Conservation (phyloP, 2,329 filamentous ascomycete genomes). For the Penicillium sclerotiorum region DNA sequence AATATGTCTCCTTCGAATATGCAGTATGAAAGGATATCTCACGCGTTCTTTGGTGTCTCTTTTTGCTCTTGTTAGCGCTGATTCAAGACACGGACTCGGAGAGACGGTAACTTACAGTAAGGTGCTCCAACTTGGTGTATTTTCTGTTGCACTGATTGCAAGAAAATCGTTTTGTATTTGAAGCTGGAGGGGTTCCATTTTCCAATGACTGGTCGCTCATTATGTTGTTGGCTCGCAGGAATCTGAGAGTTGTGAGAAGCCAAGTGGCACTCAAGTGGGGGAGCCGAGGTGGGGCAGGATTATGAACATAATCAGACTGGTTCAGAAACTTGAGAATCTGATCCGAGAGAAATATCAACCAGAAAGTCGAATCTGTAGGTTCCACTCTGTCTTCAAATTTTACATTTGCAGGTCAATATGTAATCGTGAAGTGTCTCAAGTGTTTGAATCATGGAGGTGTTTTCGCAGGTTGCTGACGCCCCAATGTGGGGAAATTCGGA, state of each 20-base stretch:
- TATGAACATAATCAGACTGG: neutral
- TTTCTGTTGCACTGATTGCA: conserved; percentile 16
- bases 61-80: neutral
- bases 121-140: conserved; percentile 25
- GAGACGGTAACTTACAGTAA: conserved; percentile 13
- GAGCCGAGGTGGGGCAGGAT: neutral
- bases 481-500: too few relatives aligned
- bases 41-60: conserved; percentile 21
- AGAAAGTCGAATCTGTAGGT: too few relatives aligned
- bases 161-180: conserved; percentile 9
- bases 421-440: too few relatives aligned
- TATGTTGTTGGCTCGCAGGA: too few relatives aligned
- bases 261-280: conserved; percentile 9
- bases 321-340: too few relatives aligned
- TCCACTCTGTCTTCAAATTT: too few relatives aligned
- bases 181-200: neutral
- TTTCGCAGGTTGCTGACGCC: too few relatives aligned
- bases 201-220: neutral
- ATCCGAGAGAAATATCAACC: too few relatives aligned
- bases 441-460: too few relatives aligned
- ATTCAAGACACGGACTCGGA: neutral
- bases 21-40: neutral
- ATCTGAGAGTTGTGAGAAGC: neutral
- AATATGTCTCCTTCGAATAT: neutral
- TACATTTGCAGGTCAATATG: too few relatives aligned